Percentiles rank a stretch among this genome's conserved stretches.
Evolutionary conservation across 2,329 filamentous ascomycete species (phyloP).

Genomic region (Aulographum hederae): DNA sequence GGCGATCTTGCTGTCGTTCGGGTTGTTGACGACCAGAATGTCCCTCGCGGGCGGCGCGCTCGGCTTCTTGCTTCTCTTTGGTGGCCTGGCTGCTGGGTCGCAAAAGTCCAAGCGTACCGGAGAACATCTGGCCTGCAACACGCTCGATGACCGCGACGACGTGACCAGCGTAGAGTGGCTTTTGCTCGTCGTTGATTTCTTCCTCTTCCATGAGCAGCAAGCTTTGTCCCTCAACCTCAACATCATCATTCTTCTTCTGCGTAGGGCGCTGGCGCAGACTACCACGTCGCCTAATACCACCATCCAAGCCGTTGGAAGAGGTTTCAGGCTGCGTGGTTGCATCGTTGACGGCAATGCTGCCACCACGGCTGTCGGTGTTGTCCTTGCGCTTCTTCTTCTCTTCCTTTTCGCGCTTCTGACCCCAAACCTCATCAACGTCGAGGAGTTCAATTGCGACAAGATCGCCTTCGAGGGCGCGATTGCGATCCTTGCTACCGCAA

Average conservation of each 20-base stretch:
- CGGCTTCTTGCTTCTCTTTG: constrained; percentile 97
- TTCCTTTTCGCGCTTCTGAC: constrained; percentile 97
- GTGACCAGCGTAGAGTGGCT: constrained; percentile 91
- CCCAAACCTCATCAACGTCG: constrained; percentile 96
- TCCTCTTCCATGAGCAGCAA: constrained; percentile 93
- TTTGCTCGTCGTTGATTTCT: constrained; percentile 96
- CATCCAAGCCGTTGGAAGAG: constrained; percentile 50
- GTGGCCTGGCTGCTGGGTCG: constrained; percentile 96
- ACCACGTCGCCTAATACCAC: constrained; percentile 77
- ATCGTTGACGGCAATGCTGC: constrained; percentile 52
- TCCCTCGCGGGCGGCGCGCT: constrained; percentile 80
- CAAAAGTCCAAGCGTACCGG: constrained; percentile 80
- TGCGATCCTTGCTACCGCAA: constrained; percentile 96
- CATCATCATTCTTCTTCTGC: constrained; percentile 99
- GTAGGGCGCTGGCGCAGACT: constrained; percentile 92
- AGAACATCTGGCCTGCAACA: constrained; percentile 97
- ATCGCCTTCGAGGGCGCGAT: constrained; percentile 89
- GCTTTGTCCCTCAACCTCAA: constrained; percentile 95
- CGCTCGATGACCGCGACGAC: constrained; percentile 95
- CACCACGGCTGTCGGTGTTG: constrained; percentile 77
- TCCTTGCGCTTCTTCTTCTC: constrained; percentile 99
- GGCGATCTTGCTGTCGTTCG: constrained; percentile 79
- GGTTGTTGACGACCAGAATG: constrained; percentile 44
- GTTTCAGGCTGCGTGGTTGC: constrained; percentile 34
- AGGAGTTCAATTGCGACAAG: constrained; percentile 89